Conservation (phyloP, 2,329 filamentous ascomycete species). For the Fusarium drepaniforme region DNA sequence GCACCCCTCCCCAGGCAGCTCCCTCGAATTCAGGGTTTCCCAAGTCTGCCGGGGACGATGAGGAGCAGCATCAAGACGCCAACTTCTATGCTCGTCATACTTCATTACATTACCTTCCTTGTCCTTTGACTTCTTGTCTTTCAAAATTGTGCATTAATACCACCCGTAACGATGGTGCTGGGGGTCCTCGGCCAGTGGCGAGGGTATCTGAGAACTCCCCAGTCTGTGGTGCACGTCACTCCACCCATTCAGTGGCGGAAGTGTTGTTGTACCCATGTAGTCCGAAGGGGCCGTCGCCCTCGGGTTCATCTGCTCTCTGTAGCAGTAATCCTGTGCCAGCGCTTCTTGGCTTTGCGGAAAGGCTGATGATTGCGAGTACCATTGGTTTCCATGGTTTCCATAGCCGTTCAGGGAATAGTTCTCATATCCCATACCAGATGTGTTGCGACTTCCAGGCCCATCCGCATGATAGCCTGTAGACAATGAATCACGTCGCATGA, state of each 20-base stretch:
- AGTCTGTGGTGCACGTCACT: conserved; percentile 9
- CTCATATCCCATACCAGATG: conserved; percentile 11
- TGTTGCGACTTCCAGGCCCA: neutral
- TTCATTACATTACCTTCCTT: neutral
- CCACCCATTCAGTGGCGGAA: conserved; percentile 15
- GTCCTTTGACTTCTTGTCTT: neutral
- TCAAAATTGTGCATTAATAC: conserved; percentile 13
- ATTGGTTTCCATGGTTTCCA: conserved; percentile 11
- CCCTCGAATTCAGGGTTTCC: neutral
- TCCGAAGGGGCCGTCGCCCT: neutral
- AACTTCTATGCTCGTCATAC: neutral
- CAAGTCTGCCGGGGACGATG: neutral
- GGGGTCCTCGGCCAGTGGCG: conserved; percentile 24
- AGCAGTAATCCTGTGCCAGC: conserved; percentile 20
- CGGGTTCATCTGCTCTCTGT: neutral
- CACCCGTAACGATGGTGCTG: conserved; percentile 13
- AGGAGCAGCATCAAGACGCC: neutral
- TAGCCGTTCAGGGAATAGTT: conserved; percentile 9
- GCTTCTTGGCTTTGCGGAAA: conserved; percentile 31
- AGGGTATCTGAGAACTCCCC: conserved; percentile 16
- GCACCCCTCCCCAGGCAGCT: neutral
- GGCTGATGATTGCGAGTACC: conserved; percentile 19
- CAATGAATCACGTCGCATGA: conserved; percentile 2
- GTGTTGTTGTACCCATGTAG: neutral
- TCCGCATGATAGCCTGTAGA: conserved; percentile 11